Evolutionary conservation across 352 stramenopile genomes (phyloP), one percentile per base, ranked within the genome.

Genomic region (Saprolegnia diclina): DNA sequence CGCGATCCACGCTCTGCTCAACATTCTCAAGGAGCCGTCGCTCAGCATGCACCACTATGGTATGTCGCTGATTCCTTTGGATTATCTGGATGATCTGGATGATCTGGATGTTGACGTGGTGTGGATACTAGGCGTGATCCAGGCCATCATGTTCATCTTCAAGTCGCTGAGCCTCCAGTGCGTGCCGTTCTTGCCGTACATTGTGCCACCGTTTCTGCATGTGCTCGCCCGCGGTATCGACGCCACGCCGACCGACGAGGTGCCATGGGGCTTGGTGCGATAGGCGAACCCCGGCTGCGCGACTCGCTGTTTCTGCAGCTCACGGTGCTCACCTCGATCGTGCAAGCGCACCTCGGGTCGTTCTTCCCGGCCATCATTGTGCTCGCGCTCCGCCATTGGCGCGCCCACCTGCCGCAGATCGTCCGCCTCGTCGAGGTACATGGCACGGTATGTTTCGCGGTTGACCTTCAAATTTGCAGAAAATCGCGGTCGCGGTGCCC

Each of bases 61-160:
- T 62, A n/a, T n/a, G n/a, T n/a, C n/a, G n/a, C n/a, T n/a, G n/a
- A n/a, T n/a, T n/a, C n/a, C n/a, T n/a, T n/a, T n/a, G n/a, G n/a
- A n/a, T n/a, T n/a, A n/a, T n/a, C n/a, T n/a, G n/a, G n/a, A n/a
- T n/a, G n/a, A n/a, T n/a, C n/a, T n/a, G n/a, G n/a, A n/a, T n/a
- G n/a, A n/a, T n/a, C n/a, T n/a, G n/a, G n/a, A n/a, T n/a, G n/a
- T n/a, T n/a, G n/a, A n/a, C n/a, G n/a, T n/a, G n/a, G n/a, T n/a
- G n/a, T n/a, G 26, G 24, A n/a, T 48, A n/a, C 13, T 44, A 62
- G 90, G 97, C 66, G 96, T 98, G 22, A 98, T 99, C 65, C 97
- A 99, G 67, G 95, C 97, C 21, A 94, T 99, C 32, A 99, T 98
- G 85, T 98, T 98, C 64, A 99, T 99, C 65, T 99, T 99, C 83